Conservation (phyloP, 805 yeast genomes). For the Barnettozyma siamensis region DNA sequence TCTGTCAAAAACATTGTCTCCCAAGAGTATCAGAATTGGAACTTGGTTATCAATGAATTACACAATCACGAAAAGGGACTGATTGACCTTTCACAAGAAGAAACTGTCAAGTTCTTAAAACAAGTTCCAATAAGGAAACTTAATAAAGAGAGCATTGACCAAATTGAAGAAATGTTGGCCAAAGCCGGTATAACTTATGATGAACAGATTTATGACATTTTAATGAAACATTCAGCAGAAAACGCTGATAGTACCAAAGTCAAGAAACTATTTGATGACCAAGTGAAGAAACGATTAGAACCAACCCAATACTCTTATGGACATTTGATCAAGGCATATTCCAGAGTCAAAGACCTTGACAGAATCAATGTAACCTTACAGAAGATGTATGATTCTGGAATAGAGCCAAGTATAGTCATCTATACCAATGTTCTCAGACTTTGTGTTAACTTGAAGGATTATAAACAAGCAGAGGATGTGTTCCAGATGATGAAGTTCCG, state of each 20-base stretch:
- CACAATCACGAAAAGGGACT: slow-evolving; percentile 30
- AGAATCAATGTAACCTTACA: slow-evolving; percentile 14
- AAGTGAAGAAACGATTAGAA: slow-evolving; percentile 19
- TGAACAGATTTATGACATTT: slow-evolving; percentile 29
- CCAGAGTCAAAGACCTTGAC: slow-evolving; percentile 28
- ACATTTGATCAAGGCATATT: slow-evolving; percentile 36
- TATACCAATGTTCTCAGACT: slow-evolving; percentile 58
- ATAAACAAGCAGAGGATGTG: slow-evolving; percentile 58
- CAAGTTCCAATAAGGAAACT: slow-evolving; percentile 34
- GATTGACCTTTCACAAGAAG: slow-evolving; percentile 24
- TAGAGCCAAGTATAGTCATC: slow-evolving; percentile 39
- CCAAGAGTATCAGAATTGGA: slow-evolving; percentile 40
- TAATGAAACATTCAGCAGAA: slow-evolving; percentile 31
- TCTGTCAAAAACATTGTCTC: slow-evolving; percentile 35
- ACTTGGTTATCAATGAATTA: slow-evolving; percentile 24
- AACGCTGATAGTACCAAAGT: slow-evolving; percentile 24
- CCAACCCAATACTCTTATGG: slow-evolving; percentile 36
- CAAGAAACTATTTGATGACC: slow-evolving; percentile 28
- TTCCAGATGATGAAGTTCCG: slow-evolving; percentile 85
- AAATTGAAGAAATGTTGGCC: slow-evolving; percentile 27
- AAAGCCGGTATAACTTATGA: slow-evolving; percentile 27
- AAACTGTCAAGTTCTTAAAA: slow-evolving; percentile 30
- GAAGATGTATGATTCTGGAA: slow-evolving; percentile 22
- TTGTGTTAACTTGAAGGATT: slow-evolving; percentile 46
- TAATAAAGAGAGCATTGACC: slow-evolving; percentile 21